Evolutionary conservation across 192 early-diverging fungal species (phyloP), one percentile per base, ranked within the genome.

Genomic region (Mortierella hygrophila): DNA sequence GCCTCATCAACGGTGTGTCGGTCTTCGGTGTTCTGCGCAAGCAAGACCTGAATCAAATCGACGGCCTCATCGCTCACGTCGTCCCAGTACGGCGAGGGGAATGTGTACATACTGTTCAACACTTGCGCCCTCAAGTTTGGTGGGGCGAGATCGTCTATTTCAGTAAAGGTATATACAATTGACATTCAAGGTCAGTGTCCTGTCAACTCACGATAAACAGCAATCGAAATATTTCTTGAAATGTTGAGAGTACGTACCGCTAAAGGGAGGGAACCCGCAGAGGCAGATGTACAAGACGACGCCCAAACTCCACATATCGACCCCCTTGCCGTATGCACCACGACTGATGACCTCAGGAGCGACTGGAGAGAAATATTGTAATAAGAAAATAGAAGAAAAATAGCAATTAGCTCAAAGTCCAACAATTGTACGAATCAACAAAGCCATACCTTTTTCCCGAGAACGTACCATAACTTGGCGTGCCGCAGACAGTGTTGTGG

Each of bases 301-400:
- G 13, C 98, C 98, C 18, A 97, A 87, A 69, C 95, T 97, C 98
- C 98, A 99, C 90, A 99, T 91, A 80, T 99, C 98, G 18, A 97
- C 95, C 52, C 90, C 92, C 35, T 92, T 90, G 44, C 93, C 91
- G 88, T 97, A 97, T 54, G 87, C 90, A 89, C 91, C 93, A 87
- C 79, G 91, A 75, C 85, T 90, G 75, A 98, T 92, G 21, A 99
- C 93, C 87, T 99, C 98, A 6, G 98, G 98, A 15, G 98, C 98
- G 79, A 94, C 96, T 90, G 88, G 47, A 18, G 37, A 29, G 2
- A 65, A 65, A 65, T 68, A 26, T n/a, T 3, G 4, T 23, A 42
- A 6, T 54, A 70, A 52, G 38, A 20, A 37, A 20, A 20, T 54
- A 32, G 41, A 54, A 70, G 42, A 29, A 20, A 37, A 20, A 20